These are phyloP conservation scores for Thermomucor indicae-seudaticae DNA, from an alignment of 371 early-diverging fungal species.

Conservation along the genomic window DNA sequence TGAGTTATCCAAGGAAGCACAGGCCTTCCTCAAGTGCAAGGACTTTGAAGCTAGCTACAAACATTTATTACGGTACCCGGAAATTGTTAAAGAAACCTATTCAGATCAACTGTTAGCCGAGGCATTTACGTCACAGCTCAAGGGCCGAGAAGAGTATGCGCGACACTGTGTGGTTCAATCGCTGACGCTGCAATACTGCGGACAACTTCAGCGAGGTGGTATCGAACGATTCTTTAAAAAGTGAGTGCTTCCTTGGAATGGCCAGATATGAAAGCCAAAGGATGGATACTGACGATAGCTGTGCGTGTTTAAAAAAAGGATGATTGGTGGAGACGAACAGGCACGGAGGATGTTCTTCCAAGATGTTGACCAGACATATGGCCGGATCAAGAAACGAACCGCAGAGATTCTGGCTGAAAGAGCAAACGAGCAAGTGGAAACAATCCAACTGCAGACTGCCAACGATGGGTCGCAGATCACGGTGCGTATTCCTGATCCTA, in stretches of 20 bases:
- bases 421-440: slow-evolving; percentile 52
- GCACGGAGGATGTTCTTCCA: slow-evolving; percentile 76
- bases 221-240: slow-evolving; percentile 81
- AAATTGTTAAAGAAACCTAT: slow-evolving; percentile 63
- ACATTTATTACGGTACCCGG: slow-evolving; percentile 65
- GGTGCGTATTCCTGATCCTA: slow-evolving; percentile 33
- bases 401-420: slow-evolving; percentile 62
- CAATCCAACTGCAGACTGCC: slow-evolving; percentile 69
- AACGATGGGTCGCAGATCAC: slow-evolving; percentile 60
- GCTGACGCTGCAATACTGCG: slow-evolving; percentile 79
- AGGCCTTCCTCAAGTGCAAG: slow-evolving; percentile 57
- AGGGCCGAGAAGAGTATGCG: slow-evolving; percentile 64
- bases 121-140: slow-evolving; percentile 78
- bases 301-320: slow-evolving; percentile 20
- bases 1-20: slow-evolving; percentile 57
- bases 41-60: slow-evolving; percentile 65
- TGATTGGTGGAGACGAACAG: slow-evolving; percentile 41
- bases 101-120: slow-evolving; percentile 86
- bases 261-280: not conserved
- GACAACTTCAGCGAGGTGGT: slow-evolving; percentile 80
- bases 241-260: slow-evolving; percentile 23
- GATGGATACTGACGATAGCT: too few relatives aligned
- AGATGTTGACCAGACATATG: slow-evolving; percentile 81
- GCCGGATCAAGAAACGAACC: slow-evolving; percentile 76
- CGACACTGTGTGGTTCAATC: slow-evolving; percentile 78